Percentiles rank a stretch among this genome's conserved stretches.
These are phyloP conservation scores for Leptographium procerum DNA, from an alignment of 2,329 filamentous ascomycete genomes.

Conservation along the genomic window DNA sequence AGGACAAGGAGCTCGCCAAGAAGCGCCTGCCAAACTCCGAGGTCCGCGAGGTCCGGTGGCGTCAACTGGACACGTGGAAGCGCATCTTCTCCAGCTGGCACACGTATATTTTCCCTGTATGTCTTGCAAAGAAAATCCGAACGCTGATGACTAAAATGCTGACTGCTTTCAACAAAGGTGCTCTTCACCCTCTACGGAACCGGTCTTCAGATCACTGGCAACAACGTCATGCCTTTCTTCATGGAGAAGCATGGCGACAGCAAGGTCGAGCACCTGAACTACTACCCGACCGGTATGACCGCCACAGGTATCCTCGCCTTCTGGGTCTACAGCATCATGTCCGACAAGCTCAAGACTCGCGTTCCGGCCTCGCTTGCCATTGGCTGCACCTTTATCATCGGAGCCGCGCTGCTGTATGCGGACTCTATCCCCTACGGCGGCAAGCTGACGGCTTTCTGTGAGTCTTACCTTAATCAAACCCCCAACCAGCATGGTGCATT, in stretches of 20 bases:
- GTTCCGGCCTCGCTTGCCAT: background rate
- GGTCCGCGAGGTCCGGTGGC: constrained; percentile 32
- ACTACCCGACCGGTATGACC: constrained; percentile 44
- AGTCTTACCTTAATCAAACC: background rate
- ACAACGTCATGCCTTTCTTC: constrained; percentile 41
- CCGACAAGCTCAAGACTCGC: background rate
- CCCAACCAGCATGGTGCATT: background rate
- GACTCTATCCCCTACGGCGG: background rate
- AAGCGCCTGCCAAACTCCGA: constrained; percentile 24
- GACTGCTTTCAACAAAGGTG: constrained; percentile 41
- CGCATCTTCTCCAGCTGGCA: constrained; percentile 34
- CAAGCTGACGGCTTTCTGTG: background rate
- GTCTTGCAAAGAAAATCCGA: background rate
- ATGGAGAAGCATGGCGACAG: constrained; percentile 35
- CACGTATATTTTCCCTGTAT: background rate
- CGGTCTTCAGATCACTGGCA: constrained; percentile 55
- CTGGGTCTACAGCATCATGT: background rate
- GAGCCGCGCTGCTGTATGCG: background rate
- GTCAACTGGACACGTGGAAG: constrained; percentile 32
- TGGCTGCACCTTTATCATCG: background rate
- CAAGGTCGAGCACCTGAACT: constrained; percentile 37
- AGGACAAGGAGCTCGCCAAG: constrained; percentile 23
- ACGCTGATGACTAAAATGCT: constrained; percentile 46
- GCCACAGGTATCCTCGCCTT: constrained; percentile 45
- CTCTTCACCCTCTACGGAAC: background rate